These are phyloP conservation scores for Plasmodium chabaudi DNA, from an alignment of 169 alveolate genomes.

Conservation along the genomic window DNA sequence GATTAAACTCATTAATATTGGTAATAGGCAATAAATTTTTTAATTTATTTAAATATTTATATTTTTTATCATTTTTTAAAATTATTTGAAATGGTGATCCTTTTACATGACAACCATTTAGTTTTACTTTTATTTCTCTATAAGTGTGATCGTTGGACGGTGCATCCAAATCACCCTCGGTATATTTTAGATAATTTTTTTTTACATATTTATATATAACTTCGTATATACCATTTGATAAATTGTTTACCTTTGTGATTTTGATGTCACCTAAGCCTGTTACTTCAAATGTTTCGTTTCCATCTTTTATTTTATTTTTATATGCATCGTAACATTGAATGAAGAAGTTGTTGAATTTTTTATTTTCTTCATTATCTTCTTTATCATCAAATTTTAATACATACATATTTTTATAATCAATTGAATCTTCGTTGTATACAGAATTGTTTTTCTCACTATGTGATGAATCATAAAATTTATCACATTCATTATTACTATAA, in stretches of 20 bases:
- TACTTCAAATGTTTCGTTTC: slow-evolving; percentile 77
- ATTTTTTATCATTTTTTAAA: slow-evolving; percentile 40
- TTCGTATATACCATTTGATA: slow-evolving; percentile 73
- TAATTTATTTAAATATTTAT: slow-evolving; percentile 14
- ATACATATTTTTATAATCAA: not conserved
- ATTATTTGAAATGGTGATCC: slow-evolving; percentile 68
- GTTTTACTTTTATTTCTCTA: slow-evolving; percentile 51
- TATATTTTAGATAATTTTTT: not conserved
- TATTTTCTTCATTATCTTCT: slow-evolving; percentile 17
- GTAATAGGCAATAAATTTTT: slow-evolving; percentile 43
- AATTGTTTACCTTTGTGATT: slow-evolving; percentile 72
- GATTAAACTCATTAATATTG: slow-evolving; percentile 7
- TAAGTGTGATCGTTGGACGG: not conserved
- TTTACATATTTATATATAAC: slow-evolving; percentile 44
- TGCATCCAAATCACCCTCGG: not conserved
- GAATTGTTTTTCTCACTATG: not conserved
- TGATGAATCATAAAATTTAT: too few species aligned
- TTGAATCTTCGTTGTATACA: not conserved
- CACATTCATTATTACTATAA: not conserved
- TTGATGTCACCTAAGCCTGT: slow-evolving; percentile 77
- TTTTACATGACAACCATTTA: slow-evolving; percentile 55
- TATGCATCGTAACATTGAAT: slow-evolving; percentile 76
- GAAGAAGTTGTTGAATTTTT: slow-evolving; percentile 37
- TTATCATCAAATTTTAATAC: slow-evolving; percentile 8
- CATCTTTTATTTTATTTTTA: slow-evolving; percentile 61